phyloP scores from a whole-genome alignment of 805 yeast genomes.

The Kockiozyma suomiensis region DNA sequence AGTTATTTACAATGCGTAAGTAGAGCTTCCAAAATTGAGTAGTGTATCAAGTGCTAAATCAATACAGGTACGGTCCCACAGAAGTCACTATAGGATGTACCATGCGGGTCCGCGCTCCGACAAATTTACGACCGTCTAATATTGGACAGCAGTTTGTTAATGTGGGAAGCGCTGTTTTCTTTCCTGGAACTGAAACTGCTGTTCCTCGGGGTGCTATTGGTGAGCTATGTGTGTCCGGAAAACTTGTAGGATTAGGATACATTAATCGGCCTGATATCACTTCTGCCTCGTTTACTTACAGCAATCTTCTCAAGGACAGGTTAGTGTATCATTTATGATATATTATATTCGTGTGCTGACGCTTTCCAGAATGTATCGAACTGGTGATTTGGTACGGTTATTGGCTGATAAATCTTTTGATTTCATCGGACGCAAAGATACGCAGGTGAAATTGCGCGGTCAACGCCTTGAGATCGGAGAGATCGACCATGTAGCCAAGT shows the following conservation, averaged over 20 bases:
- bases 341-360: not conserved
- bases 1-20: constrained; percentile 36
- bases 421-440: constrained; percentile 39
- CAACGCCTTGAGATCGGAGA: constrained; percentile 42
- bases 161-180: constrained; percentile 33
- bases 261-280: constrained; percentile 36
- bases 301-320: constrained; percentile 15
- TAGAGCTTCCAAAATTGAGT: not conserved
- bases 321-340: not conserved
- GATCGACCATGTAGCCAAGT: constrained; percentile 35
- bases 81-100: constrained; percentile 39
- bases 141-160: constrained; percentile 37
- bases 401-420: constrained; percentile 37
- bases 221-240: constrained; percentile 40
- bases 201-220: constrained; percentile 39
- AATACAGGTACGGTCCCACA: constrained; percentile 36
- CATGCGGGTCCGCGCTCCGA: constrained; percentile 33
- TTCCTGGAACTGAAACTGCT: constrained; percentile 20
- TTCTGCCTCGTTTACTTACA: constrained; percentile 20
- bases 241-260: constrained; percentile 40
- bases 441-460: constrained; percentile 41
- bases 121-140: constrained; percentile 33
- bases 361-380: constrained; percentile 28
- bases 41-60: not conserved
- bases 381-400: constrained; percentile 39